Evolutionary conservation across 2,329 filamentous ascomycete genomes (phyloP).

Genomic region (Ceratocystis huliohia): DNA sequence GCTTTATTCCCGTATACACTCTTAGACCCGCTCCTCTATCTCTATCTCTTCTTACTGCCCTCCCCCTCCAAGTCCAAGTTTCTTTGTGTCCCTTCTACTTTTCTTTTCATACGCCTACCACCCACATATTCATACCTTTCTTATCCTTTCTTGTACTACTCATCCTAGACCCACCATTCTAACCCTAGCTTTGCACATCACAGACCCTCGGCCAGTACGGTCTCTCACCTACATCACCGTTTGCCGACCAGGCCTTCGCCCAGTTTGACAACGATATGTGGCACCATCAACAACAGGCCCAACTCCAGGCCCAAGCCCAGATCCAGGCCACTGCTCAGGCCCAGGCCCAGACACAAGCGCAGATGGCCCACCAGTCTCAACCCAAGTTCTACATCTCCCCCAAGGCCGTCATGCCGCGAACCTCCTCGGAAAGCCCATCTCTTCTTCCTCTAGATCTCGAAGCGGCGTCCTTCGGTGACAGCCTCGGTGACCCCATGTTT

Average conservation of each 20-base stretch:
- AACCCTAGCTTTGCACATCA: background rate
- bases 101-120: background rate
- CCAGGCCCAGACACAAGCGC: background rate
- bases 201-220: conserved; percentile 2
- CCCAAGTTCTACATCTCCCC: conserved; percentile 18
- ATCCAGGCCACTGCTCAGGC: background rate
- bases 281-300: conserved; percentile 2
- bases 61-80: too few relatives aligned
- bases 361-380: background rate
- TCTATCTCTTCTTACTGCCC: too few relatives aligned
- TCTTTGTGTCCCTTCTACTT: background rate
- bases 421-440: conserved; percentile 13
- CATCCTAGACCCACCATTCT: background rate
- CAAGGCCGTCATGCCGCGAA: conserved; percentile 18
- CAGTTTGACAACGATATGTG: conserved; percentile 15
- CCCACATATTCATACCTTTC: background rate
- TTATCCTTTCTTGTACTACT: background rate
- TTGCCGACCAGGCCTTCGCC: conserved; percentile 10
- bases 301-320: background rate
- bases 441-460: conserved; percentile 16
- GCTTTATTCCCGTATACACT: background rate
- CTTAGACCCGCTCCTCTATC: too few relatives aligned
- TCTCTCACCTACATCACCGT: conserved; percentile 14
- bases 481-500: conserved; percentile 12
- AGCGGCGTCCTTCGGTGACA: conserved; percentile 4